Conservation (phyloP, 1,284 basidiomycete genomes). For the Microbotryum scabiosae region DNA sequence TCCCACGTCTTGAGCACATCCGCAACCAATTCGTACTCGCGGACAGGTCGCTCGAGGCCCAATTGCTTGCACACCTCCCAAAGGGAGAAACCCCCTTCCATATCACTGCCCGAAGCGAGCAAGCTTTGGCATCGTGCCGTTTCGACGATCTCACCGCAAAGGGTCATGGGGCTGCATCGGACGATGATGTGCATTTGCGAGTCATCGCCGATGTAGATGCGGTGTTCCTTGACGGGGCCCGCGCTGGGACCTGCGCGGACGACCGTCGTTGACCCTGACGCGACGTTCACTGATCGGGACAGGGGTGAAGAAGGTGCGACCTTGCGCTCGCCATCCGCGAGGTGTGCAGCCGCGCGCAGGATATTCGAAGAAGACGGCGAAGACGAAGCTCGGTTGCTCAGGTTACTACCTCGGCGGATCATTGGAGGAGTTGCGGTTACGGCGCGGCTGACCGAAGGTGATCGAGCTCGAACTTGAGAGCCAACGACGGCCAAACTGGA, state of each 20-base stretch:
- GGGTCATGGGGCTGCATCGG: conserved; percentile 2
- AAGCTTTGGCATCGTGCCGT: conserved; percentile 11
- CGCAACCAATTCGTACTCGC: conserved; percentile 66
- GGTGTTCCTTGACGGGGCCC: neutral
- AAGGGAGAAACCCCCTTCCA: conserved; percentile 23
- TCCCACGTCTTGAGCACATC: conserved; percentile 73
- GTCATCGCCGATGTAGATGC: conserved; percentile 14
- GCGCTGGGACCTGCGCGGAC: neutral
- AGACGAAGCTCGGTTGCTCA: neutral
- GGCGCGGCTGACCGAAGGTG: neutral
- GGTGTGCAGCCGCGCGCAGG: too few relatives aligned
- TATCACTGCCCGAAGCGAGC: conserved; percentile 1
- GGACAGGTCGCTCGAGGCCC: conserved; percentile 58
- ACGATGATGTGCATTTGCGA: conserved; percentile 3
- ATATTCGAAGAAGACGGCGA: neutral
- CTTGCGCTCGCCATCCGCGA: too few relatives aligned
- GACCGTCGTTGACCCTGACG: neutral
- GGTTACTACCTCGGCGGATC: neutral
- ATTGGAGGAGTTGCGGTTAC: neutral
- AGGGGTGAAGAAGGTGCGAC: neutral
- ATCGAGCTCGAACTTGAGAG: too few relatives aligned
- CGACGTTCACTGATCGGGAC: neutral
- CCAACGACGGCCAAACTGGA: too few relatives aligned
- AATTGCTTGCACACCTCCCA: conserved; percentile 20
- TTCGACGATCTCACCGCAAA: conserved; percentile 16